Evolutionary conservation across 768 basidiomycete species (phyloP).

Genomic region (Aureoboletus auriporus): DNA sequence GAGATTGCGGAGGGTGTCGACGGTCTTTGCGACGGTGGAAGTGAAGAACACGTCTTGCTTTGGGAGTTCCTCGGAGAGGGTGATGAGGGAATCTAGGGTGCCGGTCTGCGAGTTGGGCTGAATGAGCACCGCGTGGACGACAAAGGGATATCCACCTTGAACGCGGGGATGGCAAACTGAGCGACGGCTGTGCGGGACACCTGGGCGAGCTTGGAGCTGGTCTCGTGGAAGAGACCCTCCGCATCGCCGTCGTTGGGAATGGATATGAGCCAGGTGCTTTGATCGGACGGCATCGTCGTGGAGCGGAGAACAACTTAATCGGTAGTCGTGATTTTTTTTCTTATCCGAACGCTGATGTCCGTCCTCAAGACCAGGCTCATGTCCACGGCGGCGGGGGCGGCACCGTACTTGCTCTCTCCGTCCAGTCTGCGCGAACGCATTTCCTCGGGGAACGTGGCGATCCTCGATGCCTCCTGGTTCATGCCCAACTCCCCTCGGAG

Average conservation of each 20-base stretch:
- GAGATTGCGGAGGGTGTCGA: conserved; percentile 89
- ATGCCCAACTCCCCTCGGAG: conserved; percentile 86
- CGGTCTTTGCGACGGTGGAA: conserved; percentile 81
- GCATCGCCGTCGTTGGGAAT: conserved; percentile 86
- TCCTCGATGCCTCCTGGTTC: conserved; percentile 86
- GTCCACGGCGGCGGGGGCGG: conserved; percentile 34
- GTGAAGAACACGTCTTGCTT: conserved; percentile 92
- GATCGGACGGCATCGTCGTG: conserved; percentile 85
- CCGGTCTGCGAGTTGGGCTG: conserved; percentile 61
- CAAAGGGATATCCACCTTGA: conserved; percentile 66
- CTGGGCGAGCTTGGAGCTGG: conserved; percentile 56
- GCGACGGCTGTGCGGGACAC: conserved; percentile 58
- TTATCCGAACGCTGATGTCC: background rate
- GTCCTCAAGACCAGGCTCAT: conserved; percentile 25
- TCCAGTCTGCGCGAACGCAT: conserved; percentile 38
- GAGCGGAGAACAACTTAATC: conserved; percentile 7
- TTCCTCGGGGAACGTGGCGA: conserved; percentile 29
- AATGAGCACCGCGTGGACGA: conserved; percentile 6
- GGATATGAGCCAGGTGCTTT: conserved; percentile 90
- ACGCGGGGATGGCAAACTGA: conserved; percentile 72
- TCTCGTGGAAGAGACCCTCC: conserved; percentile 65
- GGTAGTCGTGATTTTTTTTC: background rate
- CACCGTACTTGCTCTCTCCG: conserved; percentile 54
- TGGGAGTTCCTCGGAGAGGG: conserved; percentile 87
- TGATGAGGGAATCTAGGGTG: conserved; percentile 85